Base-by-base conservation (phyloP, 176 grass and related monocot genomes). In the Pontederia crassipes region DNA sequence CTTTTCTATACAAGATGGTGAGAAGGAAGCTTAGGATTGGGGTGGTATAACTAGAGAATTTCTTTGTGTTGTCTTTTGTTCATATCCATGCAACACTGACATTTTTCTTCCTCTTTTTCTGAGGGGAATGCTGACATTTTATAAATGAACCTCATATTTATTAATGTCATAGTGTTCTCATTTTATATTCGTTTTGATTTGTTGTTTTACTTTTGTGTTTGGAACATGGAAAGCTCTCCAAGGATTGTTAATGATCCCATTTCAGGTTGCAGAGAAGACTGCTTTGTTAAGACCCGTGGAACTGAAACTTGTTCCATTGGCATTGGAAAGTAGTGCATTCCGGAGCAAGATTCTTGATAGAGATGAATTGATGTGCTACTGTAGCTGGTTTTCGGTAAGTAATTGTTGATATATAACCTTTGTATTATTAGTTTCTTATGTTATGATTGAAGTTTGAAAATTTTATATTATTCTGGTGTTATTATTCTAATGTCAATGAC, bases 241-340 rank as follows among this genome's bases (percentile, higher is more conserved):
- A 48, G 28, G 12, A 26, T 59, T 14, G 47, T 47, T 47, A 2
- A 4, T 9, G 10, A 27, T 51, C 8, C 26, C 48, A 48, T 74
- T 55, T 55, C 50, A 74, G 71, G 71, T 74, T 74, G 59, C 71
- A n/a, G 71, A 64, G 28, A 74, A 74, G 50, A 74, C 71, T n/a
- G 59, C 59, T 55, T 55, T 74, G 59, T 13, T 74, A 47, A 64
- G 71, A 28, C 71, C 71, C n/a, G 47, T 56, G 47, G 71, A 74
- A 47, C 64, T 74, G 59, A 74, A 74, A 62, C 51, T 74, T 64
- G 71, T 74, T 45, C 71, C 71, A 48, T 47, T 64, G 49, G 71
- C 71, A 45, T 50, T 74, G 12, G 71, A 74, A 56, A 50, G 51
- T 64, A 74, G 71, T 64, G 71, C 71, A 28, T 74, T 74, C 35